phyloP scores from a whole-genome alignment of 2,329 filamentous ascomycete genomes.

The Neoascochyta sp. region DNA sequence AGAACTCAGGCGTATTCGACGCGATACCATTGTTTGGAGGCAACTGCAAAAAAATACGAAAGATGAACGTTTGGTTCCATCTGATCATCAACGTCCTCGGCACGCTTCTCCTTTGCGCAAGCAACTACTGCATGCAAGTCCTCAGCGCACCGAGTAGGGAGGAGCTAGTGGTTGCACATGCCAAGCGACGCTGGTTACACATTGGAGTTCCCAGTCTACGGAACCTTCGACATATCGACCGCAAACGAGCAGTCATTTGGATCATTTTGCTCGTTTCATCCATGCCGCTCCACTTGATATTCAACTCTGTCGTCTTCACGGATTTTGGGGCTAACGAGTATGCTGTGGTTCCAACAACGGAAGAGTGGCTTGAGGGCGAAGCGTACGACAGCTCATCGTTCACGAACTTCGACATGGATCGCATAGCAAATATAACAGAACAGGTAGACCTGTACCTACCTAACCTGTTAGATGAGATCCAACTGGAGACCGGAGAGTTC shows the following conservation, averaged over 20 bases:
- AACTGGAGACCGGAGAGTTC: background rate
- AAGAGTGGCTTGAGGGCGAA: slow-evolving; percentile 10
- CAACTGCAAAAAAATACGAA: slow-evolving; percentile 4
- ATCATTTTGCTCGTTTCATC: slow-evolving; percentile 6
- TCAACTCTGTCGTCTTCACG: slow-evolving; percentile 17
- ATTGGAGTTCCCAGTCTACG: slow-evolving; percentile 43
- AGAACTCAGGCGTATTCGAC: background rate
- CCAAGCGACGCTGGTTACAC: slow-evolving; percentile 38
- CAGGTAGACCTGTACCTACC: background rate
- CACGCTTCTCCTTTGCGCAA: slow-evolving; percentile 20
- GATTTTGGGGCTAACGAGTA: slow-evolving; percentile 16
- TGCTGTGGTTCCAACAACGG: slow-evolving; percentile 6
- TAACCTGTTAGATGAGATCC: slow-evolving; percentile 1
- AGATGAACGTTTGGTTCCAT: slow-evolving; percentile 34
- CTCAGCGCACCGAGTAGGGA: slow-evolving; percentile 18
- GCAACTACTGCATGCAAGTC: slow-evolving; percentile 30
- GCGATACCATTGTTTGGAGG: slow-evolving; percentile 3
- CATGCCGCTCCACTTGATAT: slow-evolving; percentile 15
- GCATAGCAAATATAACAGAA: background rate
- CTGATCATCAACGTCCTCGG: slow-evolving; percentile 48
- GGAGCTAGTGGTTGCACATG: slow-evolving; percentile 22
- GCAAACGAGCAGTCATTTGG: slow-evolving; percentile 6
- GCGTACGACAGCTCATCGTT: slow-evolving; percentile 9
- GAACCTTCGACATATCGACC: slow-evolving; percentile 27
- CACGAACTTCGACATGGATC: background rate